Percentiles rank a stretch among this genome's conserved stretches.
phyloP scores from a whole-genome alignment of 2,329 filamentous ascomycete genomes.

The Diaporthe batatas region DNA sequence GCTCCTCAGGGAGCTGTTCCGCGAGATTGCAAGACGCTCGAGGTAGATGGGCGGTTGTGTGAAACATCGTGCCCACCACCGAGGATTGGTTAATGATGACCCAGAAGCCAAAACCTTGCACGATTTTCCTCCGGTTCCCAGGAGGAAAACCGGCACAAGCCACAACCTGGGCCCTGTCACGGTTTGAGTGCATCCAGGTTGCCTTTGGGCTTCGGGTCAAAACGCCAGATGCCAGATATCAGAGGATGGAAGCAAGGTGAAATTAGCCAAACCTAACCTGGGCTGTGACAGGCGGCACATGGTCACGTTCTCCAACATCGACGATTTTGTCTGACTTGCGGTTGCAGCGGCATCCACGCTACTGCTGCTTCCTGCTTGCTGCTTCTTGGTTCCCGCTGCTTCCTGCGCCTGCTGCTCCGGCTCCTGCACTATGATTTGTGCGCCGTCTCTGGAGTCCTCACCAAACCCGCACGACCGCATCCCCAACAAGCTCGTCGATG shows the following conservation, averaged over 20 bases:
- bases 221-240: background rate
- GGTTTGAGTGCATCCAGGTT: conserved; percentile 19
- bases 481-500: conserved; percentile 17
- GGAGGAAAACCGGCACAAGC: background rate
- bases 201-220: conserved; percentile 6
- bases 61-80: conserved; percentile 6
- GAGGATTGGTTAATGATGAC: background rate
- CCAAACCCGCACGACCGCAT: background rate
- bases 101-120: conserved; percentile 13
- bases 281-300: conserved; percentile 14
- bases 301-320: conserved; percentile 28
- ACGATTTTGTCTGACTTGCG: conserved; percentile 30
- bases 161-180: conserved; percentile 19
- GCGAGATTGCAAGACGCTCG: conserved; percentile 30
- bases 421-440: conserved; percentile 9
- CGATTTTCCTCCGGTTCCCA: background rate
- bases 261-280: conserved; percentile 19
- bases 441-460: conserved; percentile 5
- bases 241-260: conserved; percentile 15
- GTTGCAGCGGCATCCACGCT: conserved; percentile 26
- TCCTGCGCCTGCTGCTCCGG: no score
- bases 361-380: background rate
- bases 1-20: conserved; percentile 20
- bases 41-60: conserved; percentile 30
- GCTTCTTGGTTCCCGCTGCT: background rate